Conservation (phyloP, 306 rosid species). For the Vigna trinervia region DNA sequence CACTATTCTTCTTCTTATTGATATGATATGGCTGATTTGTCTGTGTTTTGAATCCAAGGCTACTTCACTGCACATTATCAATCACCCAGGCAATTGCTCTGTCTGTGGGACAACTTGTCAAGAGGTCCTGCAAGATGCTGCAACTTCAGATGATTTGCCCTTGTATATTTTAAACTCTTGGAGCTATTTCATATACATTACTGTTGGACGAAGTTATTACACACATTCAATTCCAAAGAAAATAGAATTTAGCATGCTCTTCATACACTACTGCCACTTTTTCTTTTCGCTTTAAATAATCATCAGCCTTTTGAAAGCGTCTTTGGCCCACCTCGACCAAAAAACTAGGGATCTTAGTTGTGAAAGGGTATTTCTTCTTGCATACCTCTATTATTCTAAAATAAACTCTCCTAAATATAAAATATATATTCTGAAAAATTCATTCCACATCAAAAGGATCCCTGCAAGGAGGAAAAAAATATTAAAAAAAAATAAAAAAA, state of each 20-base stretch:
- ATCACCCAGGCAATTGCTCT: constrained; percentile 95
- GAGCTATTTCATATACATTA: constrained; percentile 36
- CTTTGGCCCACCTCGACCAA: no score
- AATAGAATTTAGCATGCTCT: constrained; percentile 35
- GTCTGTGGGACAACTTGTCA: constrained; percentile 90
- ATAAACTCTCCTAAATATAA: no score
- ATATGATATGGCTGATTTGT: constrained; percentile 40
- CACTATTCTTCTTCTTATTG: constrained; percentile 15
- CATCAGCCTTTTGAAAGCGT: background rate
- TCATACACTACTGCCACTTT: background rate
- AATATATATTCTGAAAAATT: no score
- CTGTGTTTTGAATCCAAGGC: constrained; percentile 65
- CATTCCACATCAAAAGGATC: background rate
- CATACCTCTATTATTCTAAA: no score
- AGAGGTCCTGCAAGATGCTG: constrained; percentile 86
- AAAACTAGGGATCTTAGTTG: no score
- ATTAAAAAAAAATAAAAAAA: no score
- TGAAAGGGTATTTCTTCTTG: no score
- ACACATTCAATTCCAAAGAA: constrained; percentile 36
- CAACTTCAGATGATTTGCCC: constrained; percentile 69
- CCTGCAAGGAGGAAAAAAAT: background rate
- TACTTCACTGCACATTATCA: constrained; percentile 98
- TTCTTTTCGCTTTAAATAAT: background rate
- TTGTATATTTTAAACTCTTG: constrained; percentile 13
- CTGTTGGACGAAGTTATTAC: constrained; percentile 32